Evolutionary conservation across 805 yeast species (phyloP).

Genomic region (Kregervanrija delftensis): DNA sequence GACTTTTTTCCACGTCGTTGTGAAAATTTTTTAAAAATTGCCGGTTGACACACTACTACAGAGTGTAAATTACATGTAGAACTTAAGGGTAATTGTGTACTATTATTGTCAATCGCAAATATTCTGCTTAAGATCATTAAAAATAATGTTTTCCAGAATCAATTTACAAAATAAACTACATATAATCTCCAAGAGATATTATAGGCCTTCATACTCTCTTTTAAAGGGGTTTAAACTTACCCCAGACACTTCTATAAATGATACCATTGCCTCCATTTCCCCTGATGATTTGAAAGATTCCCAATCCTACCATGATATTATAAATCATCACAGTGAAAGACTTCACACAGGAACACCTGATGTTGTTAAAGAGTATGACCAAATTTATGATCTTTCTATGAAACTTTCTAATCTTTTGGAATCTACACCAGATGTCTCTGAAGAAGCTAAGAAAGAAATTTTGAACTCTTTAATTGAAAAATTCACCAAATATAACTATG

Average conservation of each 20-base stretch:
- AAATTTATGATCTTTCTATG: constrained; percentile 9
- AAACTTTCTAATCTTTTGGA: constrained; percentile 8
- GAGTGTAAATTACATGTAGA: too few relatives aligned
- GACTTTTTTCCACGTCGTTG: too few relatives aligned
- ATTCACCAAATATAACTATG: constrained; percentile 22
- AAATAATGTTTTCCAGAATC: too few relatives aligned
- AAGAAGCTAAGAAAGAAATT: constrained; percentile 10
- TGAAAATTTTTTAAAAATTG: constrained; percentile 2
- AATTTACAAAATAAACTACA: too few relatives aligned
- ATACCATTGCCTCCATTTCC: constrained; percentile 2
- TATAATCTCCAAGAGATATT: too few relatives aligned
- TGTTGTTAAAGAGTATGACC: constrained; percentile 6
- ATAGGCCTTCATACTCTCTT: too few relatives aligned
- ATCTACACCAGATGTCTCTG: constrained; percentile 6
- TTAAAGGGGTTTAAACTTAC: not conserved
- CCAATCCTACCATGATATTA: constrained; percentile 5
- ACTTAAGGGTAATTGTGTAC: too few relatives aligned
- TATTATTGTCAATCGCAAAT: too few relatives aligned
- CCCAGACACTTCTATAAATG: not conserved
- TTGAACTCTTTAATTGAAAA: constrained; percentile 20
- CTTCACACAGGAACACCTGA: not conserved
- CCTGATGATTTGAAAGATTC: constrained; percentile 4
- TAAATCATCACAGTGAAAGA: constrained; percentile 9
- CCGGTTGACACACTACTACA: not conserved
- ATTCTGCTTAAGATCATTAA: too few relatives aligned